Percentiles rank a stretch among this genome's conserved stretches.
Evolutionary conservation across 352 stramenopile species (phyloP).

Genomic region (Phytophthora pluvialis): DNA sequence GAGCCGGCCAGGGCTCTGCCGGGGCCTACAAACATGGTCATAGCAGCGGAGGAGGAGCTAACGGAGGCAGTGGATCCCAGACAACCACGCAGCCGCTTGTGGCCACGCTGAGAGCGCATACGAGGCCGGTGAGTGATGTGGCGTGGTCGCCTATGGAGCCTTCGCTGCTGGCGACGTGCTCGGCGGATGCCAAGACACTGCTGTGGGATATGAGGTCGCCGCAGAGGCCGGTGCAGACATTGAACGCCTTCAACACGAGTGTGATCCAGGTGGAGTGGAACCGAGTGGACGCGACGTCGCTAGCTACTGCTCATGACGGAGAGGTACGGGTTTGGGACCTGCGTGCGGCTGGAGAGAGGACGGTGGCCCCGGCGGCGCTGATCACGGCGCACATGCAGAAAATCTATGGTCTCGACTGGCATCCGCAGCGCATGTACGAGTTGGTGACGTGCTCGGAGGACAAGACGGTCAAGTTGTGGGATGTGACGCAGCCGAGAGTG

Average conservation of each 20-base stretch:
- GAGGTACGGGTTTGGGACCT: constrained; percentile 85
- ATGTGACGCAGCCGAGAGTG: constrained; percentile 64
- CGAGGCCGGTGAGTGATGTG: constrained; percentile 76
- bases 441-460: constrained; percentile 88
- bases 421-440: constrained; percentile 76
- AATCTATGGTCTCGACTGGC: constrained; percentile 86
- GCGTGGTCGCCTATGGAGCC: constrained; percentile 79
- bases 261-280: constrained; percentile 84
- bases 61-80: constrained; percentile 16
- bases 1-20: constrained; percentile 25
- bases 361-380: constrained; percentile 51
- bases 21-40: constrained; percentile 29
- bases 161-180: constrained; percentile 79
- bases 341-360: constrained; percentile 50
- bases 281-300: constrained; percentile 60
- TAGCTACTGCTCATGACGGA: constrained; percentile 84
- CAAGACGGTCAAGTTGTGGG: constrained; percentile 88
- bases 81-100: constrained; percentile 60
- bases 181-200: constrained; percentile 78
- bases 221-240: constrained; percentile 69
- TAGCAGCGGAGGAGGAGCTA: constrained; percentile 5
- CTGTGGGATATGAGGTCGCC: constrained; percentile 86
- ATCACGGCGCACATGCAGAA: constrained; percentile 88
- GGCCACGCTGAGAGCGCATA: constrained; percentile 77
- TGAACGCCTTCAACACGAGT: constrained; percentile 72